Evolutionary conservation across 371 early-diverging fungal genomes (phyloP).

Genomic region (Parasitella parasitica): DNA sequence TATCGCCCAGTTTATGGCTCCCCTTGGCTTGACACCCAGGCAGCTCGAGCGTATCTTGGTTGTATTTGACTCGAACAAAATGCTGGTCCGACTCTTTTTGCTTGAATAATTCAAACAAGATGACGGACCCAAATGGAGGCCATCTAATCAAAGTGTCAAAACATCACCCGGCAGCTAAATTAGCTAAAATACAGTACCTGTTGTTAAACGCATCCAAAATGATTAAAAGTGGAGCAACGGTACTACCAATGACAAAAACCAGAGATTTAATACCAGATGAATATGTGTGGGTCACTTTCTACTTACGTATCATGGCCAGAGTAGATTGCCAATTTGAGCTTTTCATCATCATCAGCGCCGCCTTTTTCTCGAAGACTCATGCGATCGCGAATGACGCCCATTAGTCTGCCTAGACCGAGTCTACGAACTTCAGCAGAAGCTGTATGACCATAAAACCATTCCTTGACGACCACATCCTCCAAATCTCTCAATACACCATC

Average conservation of each 20-base stretch:
- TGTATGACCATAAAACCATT: constrained; percentile 44
- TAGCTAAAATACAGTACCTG: constrained; percentile 34
- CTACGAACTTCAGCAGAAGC: constrained; percentile 38
- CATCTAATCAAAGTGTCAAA: constrained; percentile 23
- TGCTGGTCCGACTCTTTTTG: constrained; percentile 36
- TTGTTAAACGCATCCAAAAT: constrained; percentile 54
- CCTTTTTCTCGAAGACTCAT: constrained; percentile 40
- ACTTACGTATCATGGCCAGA: constrained; percentile 78
- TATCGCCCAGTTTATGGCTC: constrained; percentile 56
- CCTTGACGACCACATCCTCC: constrained; percentile 41
- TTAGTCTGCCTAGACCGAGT: constrained; percentile 55
- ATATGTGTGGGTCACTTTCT: neutral
- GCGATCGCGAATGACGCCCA: constrained; percentile 52
- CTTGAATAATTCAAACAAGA: constrained; percentile 72
- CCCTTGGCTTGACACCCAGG: constrained; percentile 62
- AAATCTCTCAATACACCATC: constrained; percentile 29
- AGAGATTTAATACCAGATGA: neutral
- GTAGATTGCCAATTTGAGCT: constrained; percentile 64
- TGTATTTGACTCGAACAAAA: constrained; percentile 74
- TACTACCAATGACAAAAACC: constrained; percentile 34
- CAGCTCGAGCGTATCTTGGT: constrained; percentile 59
- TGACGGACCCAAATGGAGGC: constrained; percentile 53
- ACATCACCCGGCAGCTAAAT: neutral
- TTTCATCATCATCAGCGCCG: constrained; percentile 27
- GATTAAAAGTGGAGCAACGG: constrained; percentile 66